These are phyloP conservation scores for Aspergillus sparsus DNA, from an alignment of 495 filamentous ascomycete genomes.

Conservation along the genomic window DNA sequence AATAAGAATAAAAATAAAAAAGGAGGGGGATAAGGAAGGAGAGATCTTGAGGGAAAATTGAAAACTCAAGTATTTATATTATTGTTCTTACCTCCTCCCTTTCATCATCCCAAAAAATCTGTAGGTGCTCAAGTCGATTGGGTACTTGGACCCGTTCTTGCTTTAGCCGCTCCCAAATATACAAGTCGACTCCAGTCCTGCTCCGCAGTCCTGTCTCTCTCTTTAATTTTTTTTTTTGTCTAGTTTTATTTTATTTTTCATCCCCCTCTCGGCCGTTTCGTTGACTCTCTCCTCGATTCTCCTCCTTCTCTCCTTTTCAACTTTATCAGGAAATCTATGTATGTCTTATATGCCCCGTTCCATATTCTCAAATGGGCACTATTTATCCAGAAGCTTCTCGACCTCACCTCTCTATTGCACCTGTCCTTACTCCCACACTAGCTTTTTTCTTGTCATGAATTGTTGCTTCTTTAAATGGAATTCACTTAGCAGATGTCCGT, in stretches of 20 bases:
- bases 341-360: slow-evolving; percentile 32
- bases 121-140: slow-evolving; percentile 10
- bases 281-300: slow-evolving; percentile 16
- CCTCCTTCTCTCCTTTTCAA: slow-evolving; percentile 6
- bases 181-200: slow-evolving; percentile 18
- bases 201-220: slow-evolving; percentile 17
- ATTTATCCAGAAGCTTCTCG: slow-evolving; percentile 16
- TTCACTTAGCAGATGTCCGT: slow-evolving; percentile 43
- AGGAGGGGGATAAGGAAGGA: slow-evolving; percentile 2
- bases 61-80: slow-evolving; percentile 22
- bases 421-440: slow-evolving; percentile 14
- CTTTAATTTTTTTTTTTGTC: slow-evolving; percentile 5
- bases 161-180: slow-evolving; percentile 18
- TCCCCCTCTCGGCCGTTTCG: slow-evolving; percentile 1
- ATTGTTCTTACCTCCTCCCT: not conserved
- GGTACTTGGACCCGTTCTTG: slow-evolving; percentile 15
- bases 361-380: slow-evolving; percentile 30
- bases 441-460: slow-evolving; percentile 27
- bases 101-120: slow-evolving; percentile 1
- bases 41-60: slow-evolving; percentile 8
- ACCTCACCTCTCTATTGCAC: slow-evolving; percentile 13
- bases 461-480: slow-evolving; percentile 30
- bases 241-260: not conserved
- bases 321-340: slow-evolving; percentile 28
- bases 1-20: slow-evolving; percentile 15